A percentile compares a stretch with the other conserved stretches of the same genome.
Evolutionary conservation across 306 rosid genomes (phyloP).

Genomic region (Lathyrus aphaca): DNA sequence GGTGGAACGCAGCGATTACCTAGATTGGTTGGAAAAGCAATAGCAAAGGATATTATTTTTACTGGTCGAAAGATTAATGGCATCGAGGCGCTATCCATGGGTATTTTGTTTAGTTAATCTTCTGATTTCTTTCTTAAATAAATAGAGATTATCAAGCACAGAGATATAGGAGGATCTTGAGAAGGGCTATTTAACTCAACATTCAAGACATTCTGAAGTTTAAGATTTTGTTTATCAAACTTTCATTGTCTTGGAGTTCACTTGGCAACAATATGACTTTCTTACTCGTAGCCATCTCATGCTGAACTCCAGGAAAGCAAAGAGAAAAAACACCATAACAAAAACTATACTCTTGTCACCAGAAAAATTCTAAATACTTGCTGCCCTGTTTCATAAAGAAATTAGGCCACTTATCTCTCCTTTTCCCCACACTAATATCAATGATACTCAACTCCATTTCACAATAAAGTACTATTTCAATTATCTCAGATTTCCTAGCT

Average conservation of each 20-base stretch:
- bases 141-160: constrained; percentile 5
- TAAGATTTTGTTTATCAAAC: constrained; percentile 24
- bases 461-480: neutral
- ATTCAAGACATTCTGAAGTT: constrained; percentile 8
- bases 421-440: neutral
- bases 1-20: constrained; percentile 94
- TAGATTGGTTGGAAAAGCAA: constrained; percentile 79
- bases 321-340: constrained; percentile 8
- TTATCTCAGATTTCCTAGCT: neutral
- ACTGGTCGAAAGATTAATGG: constrained; percentile 79
- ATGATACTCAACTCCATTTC: constrained; percentile 33
- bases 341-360: neutral
- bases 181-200: constrained; percentile 14
- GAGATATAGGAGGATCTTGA: constrained; percentile 8
- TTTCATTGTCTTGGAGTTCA: constrained; percentile 3
- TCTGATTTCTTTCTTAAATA: constrained; percentile 20
- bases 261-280: constrained; percentile 13
- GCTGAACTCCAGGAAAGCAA: constrained; percentile 28
- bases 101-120: constrained; percentile 45
- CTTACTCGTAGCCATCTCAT: constrained; percentile 5
- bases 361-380: neutral
- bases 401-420: neutral
- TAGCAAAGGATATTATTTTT: constrained; percentile 83
- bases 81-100: constrained; percentile 75
- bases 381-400: constrained; percentile 19